Evolutionary conservation across 1,284 basidiomycete species (phyloP).

Genomic region (Gomphus bonarii): DNA sequence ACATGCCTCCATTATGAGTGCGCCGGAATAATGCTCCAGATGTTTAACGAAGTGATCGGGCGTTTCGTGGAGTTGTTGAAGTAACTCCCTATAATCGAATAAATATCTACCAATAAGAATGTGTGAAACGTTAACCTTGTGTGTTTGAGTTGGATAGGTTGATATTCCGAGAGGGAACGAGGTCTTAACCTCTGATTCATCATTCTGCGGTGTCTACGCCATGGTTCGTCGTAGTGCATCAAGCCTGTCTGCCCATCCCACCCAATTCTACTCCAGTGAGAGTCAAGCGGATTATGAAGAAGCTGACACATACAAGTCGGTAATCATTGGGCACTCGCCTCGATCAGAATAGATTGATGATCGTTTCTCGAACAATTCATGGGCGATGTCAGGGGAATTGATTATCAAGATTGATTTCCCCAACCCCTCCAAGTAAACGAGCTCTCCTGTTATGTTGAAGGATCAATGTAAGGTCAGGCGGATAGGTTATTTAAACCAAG

Average conservation of each 20-base stretch:
- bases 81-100: neutral
- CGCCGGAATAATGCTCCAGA: neutral
- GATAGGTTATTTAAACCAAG: neutral
- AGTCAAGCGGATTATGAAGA: neutral
- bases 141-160: too few relatives aligned
- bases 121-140: neutral
- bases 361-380: constrained; percentile 37
- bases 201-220: too few relatives aligned
- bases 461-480: neutral
- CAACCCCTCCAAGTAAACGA: constrained; percentile 30
- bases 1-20: constrained; percentile 5
- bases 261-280: constrained; percentile 39
- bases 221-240: constrained; percentile 20
- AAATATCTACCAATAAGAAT: neutral
- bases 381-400: constrained; percentile 29
- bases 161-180: too few relatives aligned
- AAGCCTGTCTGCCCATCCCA: constrained; percentile 35
- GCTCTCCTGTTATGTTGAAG: constrained; percentile 21
- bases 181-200: too few relatives aligned
- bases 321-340: constrained; percentile 14
- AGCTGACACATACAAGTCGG: neutral
- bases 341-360: constrained; percentile 40
- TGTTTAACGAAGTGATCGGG: constrained; percentile 4
- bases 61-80: neutral
- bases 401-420: constrained; percentile 34